Evolutionary conservation across 306 rosid species (phyloP), one percentile per base, ranked within the genome.

Genomic region (Ormosia emarginata): DNA sequence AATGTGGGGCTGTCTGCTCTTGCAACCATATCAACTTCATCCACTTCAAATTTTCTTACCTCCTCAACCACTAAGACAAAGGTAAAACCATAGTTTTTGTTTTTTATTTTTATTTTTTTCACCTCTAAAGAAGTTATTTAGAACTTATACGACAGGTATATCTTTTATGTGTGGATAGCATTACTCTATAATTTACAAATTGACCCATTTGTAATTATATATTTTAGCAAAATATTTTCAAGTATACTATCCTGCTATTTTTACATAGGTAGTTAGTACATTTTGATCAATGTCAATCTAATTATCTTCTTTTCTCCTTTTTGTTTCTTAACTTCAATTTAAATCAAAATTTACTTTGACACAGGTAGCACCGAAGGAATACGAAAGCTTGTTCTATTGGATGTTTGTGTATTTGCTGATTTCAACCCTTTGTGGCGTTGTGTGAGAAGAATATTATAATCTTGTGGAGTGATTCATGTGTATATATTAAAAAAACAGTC

Each of bases 11-110:
- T 88, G 44, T 83, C 92, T 77, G 59, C 91, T 40, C 37, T 84
- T 71, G 84, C 92, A 32, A 73, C 83, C 14, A 85, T 84, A 0
- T 75, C 92, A 63, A 64, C 86, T 41, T 73, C 97, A 4, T 83
- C 98, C 0, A 85, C 97, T 75, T 87, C 99, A 3, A 79, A 90
- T 80, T 87, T 93, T 55, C 82, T 93, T 7, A 77, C 89, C 75
- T 96, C 98, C 72, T 92, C 99, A 13, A 88, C 97, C 79, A 30
- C 82, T 5, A 85, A 87, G 86, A 77, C 76, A 1, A 92, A 93
- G 99, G 99, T 96, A 82, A 86, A 80, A 15, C 53, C 75, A 41
- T 56, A 67, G 29, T 40, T 9, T 36, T 63, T 34, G 10, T n/a
- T 2, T 37, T 37, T 74, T 6, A 8, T 40, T 10, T n/a, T 34